Base-by-base conservation (phyloP, 169 alveolate species). In the Plasmodium knowlesi region DNA sequence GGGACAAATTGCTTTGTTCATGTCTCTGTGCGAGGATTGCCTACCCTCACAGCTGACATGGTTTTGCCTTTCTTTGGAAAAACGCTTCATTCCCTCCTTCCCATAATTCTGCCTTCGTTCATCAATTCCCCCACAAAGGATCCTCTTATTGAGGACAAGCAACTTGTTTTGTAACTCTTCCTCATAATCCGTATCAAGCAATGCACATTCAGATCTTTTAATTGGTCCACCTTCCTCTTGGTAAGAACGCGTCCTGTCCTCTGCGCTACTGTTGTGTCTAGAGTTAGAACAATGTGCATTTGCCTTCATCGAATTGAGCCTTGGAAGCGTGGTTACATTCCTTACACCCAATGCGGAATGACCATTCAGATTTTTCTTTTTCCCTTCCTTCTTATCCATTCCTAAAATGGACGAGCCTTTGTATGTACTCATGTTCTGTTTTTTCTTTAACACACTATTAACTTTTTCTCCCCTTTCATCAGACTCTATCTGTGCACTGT, bases 101-200 rank as follows among this genome's bases (percentile, higher is more conserved):
- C 14, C 57, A 83, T 22, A 19, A 67, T 19, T 32, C 72, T 83
- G 43, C 1, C 16, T 39, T 67, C 50, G 39, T 1, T 67, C 30
- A 37, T 12, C 12, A 5, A 67, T 32, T 10, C 19, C 41, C 16
- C 22, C 53, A 30, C 73, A 83, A 28, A 70, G 70, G 22, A 39
- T 43, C 37, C 71, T 67, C 81, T 79, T 88, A 79, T 88, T 88
- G 50, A 88, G 82, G 32, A 25, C 16, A 79, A 88, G n/a, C 67
- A 88, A 39, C 39, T 88, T 88, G 12, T 88, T 88, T 88, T 76
- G 89, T 16, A 88, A 28, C 32, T 88, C 89, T 28, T 78, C 90
- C 30, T 78, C 83, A 54, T 54, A 34, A 39, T 28, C 61, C n/a
- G 30, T n/a, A 30, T 25, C 39, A 54, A 73, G 3, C 4, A 73